These are phyloP conservation scores for Monosporozyma yasuniensis DNA, from an alignment of 805 yeast genomes.

Conservation along the genomic window DNA sequence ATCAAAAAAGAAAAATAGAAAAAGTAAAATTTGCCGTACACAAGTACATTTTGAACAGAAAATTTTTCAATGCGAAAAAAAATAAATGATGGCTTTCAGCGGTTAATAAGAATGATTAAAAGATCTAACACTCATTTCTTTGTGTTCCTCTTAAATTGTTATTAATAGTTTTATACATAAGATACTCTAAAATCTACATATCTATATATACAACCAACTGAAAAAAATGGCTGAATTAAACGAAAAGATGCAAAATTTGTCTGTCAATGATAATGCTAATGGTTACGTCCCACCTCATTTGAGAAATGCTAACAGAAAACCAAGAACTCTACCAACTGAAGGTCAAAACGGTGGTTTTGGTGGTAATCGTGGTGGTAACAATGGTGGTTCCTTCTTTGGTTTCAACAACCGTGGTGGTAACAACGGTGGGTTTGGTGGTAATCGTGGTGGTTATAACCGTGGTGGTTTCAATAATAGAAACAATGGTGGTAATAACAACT, in stretches of 20 bases:
- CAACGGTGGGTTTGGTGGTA: slow-evolving; percentile 26
- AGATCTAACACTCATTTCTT: neutral
- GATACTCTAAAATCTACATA: neutral
- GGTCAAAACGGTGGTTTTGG: slow-evolving; percentile 3
- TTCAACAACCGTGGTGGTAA: slow-evolving; percentile 14
- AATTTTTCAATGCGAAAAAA: neutral
- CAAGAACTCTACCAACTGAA: slow-evolving; percentile 6
- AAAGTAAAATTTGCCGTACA: no score
- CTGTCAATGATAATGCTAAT: slow-evolving; percentile 32
- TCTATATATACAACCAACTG: slow-evolving; percentile 1
- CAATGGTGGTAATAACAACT: slow-evolving; percentile 13
- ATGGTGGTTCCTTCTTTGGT: slow-evolving; percentile 6
- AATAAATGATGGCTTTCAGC: neutral
- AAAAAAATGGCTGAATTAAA: slow-evolving; percentile 49
- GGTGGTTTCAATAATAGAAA: slow-evolving; percentile 31
- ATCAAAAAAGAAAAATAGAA: no score
- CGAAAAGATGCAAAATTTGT: slow-evolving; percentile 48
- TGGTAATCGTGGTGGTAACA: slow-evolving; percentile 8
- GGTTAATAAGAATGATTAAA: neutral
- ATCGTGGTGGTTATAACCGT: slow-evolving; percentile 31
- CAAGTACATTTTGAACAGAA: no score
- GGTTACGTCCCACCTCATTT: slow-evolving; percentile 44
- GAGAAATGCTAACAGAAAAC: slow-evolving; percentile 28
- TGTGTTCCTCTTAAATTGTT: no score
- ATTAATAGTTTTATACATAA: neutral